Evolutionary conservation across 495 filamentous ascomycete genomes (phyloP), one percentile per base, ranked within the genome.

Genomic region (Aspergillus saccharolyticus): DNA sequence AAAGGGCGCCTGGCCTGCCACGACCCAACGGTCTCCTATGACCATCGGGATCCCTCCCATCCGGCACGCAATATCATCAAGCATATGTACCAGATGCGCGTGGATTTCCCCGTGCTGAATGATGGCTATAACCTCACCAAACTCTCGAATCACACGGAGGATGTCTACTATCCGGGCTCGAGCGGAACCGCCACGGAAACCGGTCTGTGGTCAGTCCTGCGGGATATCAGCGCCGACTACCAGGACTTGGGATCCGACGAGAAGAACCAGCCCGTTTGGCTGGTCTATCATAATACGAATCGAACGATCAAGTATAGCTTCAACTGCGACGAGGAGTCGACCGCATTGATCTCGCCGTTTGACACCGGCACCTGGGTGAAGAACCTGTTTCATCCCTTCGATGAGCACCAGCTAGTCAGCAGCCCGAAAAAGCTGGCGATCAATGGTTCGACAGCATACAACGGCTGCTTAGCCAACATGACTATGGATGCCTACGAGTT

Each of bases 1-100:
- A 71, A 73, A 16, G 82, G 79, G 1, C 64, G 71, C 0, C n/a
- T 73, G 20, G 86, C 83, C 4, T 89, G 86, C 62, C 33, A 84
- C 4, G 86, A 89, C 58, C 70, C 77, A 10, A 55, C 62, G 4
- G 78, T 81, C 42, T 80, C 76, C 22, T 80, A 81, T 42, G 86
- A 89, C 61, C 86, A 89, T 63, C 79, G 86, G 16, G 83, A 89
- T 65, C 84, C 86, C 0, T 78, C 85, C 5, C 82, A 86, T 55
- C 83, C 82, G 0, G 62, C 88, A 20, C 76, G 85, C 49, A 87
- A 85, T 59, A 81, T 86, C 55, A 72, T 88, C 64, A 86, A 85
- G 66, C 72, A 79, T 54, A 86, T 87, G 78, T 88, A 82, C 57
- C 73, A 82, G 52, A 72, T 89, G 65, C 81, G 86, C 44, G 65